Evolutionary conservation across 306 rosid genomes (phyloP).

Genomic region (Begonia masoniana): DNA sequence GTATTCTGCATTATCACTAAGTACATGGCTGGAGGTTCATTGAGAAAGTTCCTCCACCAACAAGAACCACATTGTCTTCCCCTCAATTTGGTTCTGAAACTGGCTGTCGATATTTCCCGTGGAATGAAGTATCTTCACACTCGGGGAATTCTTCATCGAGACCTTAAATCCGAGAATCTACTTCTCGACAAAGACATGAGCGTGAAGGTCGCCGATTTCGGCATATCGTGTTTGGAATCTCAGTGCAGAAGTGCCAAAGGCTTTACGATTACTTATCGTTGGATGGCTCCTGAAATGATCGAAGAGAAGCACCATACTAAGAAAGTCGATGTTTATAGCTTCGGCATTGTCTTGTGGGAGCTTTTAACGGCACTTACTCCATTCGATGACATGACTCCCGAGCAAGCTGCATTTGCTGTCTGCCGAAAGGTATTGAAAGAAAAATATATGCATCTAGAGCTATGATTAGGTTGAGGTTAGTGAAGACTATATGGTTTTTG

Average conservation of each 20-base stretch:
- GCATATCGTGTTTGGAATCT: slow-evolving; percentile 78
- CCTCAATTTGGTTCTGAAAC: slow-evolving; percentile 43
- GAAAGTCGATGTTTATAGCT: slow-evolving; percentile 88
- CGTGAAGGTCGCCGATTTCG: slow-evolving; percentile 87
- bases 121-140: slow-evolving; percentile 91
- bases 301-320: slow-evolving; percentile 70
- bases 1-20: slow-evolving; percentile 84
- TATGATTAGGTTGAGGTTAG: no score
- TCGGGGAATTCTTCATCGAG: slow-evolving; percentile 81
- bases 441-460: no score
- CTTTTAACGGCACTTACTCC: slow-evolving; percentile 70
- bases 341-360: slow-evolving; percentile 90
- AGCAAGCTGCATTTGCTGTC: slow-evolving; percentile 91
- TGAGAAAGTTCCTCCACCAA: slow-evolving; percentile 66
- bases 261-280: slow-evolving; percentile 80
- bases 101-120: slow-evolving; percentile 60
- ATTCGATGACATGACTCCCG: slow-evolving; percentile 81
- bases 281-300: slow-evolving; percentile 98
- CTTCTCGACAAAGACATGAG: slow-evolving; percentile 70
- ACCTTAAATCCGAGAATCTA: slow-evolving; percentile 82
- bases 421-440: slow-evolving; percentile 51
- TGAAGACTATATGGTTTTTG: no score
- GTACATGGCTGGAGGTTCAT: slow-evolving; percentile 71
- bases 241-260: slow-evolving; percentile 59
- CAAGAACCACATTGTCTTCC: slow-evolving; percentile 64